Conservation (phyloP, 2,329 filamentous ascomycete genomes). For the Talaromyces sp. region DNA sequence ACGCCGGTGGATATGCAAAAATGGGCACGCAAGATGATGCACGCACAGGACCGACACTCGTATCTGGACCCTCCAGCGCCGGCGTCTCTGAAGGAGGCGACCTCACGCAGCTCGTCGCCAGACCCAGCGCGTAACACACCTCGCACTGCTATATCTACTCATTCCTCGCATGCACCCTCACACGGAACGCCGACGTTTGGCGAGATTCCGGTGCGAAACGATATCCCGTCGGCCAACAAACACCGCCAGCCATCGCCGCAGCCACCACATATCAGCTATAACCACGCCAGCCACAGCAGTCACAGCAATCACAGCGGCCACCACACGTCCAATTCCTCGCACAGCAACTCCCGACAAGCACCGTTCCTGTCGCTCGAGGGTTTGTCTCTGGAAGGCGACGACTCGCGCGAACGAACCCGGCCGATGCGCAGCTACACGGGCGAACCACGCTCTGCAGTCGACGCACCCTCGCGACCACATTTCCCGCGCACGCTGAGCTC, state of each 20-base stretch:
- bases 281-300: slow-evolving; percentile 2
- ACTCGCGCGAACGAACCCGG: slow-evolving; percentile 25
- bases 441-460: slow-evolving; percentile 35
- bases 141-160: slow-evolving; percentile 36
- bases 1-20: slow-evolving; percentile 90
- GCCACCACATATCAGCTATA: background rate
- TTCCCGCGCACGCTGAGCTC: slow-evolving; percentile 38
- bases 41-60: slow-evolving; percentile 90
- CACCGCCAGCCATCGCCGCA: slow-evolving; percentile 9
- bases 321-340: slow-evolving; percentile 14
- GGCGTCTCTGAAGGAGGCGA: slow-evolving; percentile 54
- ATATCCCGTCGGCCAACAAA: slow-evolving; percentile 28
- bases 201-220: slow-evolving; percentile 58
- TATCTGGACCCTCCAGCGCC: slow-evolving; percentile 80
- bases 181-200: slow-evolving; percentile 55
- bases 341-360: slow-evolving; percentile 17
- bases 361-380: slow-evolving; percentile 39
- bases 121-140: slow-evolving; percentile 14
- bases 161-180: slow-evolving; percentile 8
- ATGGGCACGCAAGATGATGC: slow-evolving; percentile 92
- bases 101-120: slow-evolving; percentile 9
- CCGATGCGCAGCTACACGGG: slow-evolving; percentile 23
- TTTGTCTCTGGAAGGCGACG: slow-evolving; percentile 37
- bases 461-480: slow-evolving; percentile 31
- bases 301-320: slow-evolving; percentile 4